A percentile compares a stretch with the other conserved stretches of the same genome.
These are phyloP conservation scores for Phytophthora sansomeana DNA, from an alignment of 352 stramenopile genomes.

Conservation along the genomic window DNA sequence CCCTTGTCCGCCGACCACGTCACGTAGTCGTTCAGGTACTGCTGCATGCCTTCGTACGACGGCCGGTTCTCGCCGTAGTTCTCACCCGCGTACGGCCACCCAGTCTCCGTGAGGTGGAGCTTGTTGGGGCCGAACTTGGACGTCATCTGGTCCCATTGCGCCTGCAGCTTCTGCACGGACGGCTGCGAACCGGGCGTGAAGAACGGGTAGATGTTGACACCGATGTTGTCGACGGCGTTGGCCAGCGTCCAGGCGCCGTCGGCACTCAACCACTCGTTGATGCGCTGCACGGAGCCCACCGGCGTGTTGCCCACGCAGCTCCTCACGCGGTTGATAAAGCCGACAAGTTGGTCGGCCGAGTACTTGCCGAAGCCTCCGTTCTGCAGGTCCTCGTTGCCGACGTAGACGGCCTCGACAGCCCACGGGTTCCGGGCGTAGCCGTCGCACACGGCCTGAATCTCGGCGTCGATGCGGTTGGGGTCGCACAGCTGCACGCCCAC, in stretches of 20 bases:
- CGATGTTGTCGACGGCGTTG: constrained; percentile 30
- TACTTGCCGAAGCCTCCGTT: constrained; percentile 45
- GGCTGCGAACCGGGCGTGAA: constrained; percentile 33
- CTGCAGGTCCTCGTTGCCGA: constrained; percentile 73
- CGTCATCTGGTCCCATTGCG: constrained; percentile 44
- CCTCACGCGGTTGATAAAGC: constrained; percentile 54
- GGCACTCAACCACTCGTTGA: constrained; percentile 58
- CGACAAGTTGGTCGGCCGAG: constrained; percentile 41
- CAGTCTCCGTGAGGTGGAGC: constrained; percentile 52
- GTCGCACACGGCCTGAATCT: constrained; percentile 64
- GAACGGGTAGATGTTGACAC: constrained; percentile 49
- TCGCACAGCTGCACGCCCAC: constrained; percentile 67
- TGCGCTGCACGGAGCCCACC: constrained; percentile 63
- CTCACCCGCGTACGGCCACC: constrained; percentile 48
- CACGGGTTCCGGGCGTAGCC: constrained; percentile 43
- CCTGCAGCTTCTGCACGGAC: constrained; percentile 53
- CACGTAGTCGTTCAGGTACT: no score
- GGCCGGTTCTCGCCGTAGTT: constrained; percentile 35
- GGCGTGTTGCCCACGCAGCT: constrained; percentile 45
- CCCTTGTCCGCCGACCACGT: no score
- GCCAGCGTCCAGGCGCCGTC: constrained; percentile 36
- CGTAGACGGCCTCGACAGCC: constrained; percentile 67
- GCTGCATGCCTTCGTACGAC: constrained; percentile 36
- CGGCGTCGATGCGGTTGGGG: constrained; percentile 39
- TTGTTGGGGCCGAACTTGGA: constrained; percentile 41